Conservation (phyloP, 495 filamentous ascomycete species). For the Neurospora sp. region DNA sequence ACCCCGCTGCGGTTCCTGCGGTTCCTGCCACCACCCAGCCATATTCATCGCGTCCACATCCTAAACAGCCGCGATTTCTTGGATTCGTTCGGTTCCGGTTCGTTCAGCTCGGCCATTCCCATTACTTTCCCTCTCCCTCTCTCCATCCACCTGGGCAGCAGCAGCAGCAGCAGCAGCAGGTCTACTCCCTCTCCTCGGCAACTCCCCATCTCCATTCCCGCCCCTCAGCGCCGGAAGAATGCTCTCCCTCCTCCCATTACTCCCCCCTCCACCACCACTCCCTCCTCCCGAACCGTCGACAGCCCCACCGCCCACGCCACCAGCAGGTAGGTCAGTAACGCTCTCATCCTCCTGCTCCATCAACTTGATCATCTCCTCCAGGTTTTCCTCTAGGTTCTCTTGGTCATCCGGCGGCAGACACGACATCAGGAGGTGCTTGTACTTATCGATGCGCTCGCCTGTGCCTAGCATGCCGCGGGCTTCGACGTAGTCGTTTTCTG, state of each 20-base stretch:
- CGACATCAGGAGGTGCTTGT: constrained; percentile 33
- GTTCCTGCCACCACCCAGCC: neutral
- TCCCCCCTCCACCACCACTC: no score
- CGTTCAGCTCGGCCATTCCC: neutral
- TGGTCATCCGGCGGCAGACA: constrained; percentile 38
- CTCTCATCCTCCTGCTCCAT: constrained; percentile 37
- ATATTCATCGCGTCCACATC: neutral
- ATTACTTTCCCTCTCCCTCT: neutral
- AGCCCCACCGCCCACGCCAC: neutral
- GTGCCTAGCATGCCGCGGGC: constrained; percentile 35
- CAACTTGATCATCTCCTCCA: constrained; percentile 40
- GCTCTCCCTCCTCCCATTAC: neutral
- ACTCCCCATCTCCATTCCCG: neutral
- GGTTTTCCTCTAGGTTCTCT: constrained; percentile 34
- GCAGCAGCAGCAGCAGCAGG: no score
- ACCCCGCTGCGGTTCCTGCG: neutral
- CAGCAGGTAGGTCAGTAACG: neutral
- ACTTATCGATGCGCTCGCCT: constrained; percentile 39
- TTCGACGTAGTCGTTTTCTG: constrained; percentile 38
- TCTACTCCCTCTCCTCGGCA: neutral
- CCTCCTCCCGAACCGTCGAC: neutral
- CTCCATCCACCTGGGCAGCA: neutral
- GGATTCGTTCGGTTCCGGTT: neutral
- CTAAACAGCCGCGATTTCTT: neutral
- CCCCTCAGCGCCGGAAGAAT: neutral